These are phyloP conservation scores for Phytopythium helicoides DNA, from an alignment of 352 stramenopile genomes.

Conservation along the genomic window DNA sequence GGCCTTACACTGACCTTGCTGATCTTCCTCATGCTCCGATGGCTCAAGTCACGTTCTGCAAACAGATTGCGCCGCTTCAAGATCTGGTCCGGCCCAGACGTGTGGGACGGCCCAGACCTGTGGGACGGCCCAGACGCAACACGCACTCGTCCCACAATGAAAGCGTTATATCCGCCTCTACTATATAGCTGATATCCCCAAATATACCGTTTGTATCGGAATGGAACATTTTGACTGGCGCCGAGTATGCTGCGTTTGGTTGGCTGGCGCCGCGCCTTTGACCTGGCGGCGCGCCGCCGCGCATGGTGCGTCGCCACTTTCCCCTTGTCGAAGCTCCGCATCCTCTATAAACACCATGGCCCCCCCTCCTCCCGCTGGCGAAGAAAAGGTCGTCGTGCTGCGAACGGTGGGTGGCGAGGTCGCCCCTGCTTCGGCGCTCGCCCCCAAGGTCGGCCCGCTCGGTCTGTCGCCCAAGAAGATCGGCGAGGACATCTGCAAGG, in stretches of 20 bases:
- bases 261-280: constrained; percentile 1
- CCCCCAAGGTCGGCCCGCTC: constrained; percentile 99
- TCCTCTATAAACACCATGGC: constrained; percentile 92
- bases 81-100: too few relatives aligned
- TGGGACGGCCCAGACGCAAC: too few relatives aligned
- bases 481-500: constrained; percentile 99
- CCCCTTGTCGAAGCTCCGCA: constrained; percentile 47
- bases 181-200: too few relatives aligned
- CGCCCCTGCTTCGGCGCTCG: constrained; percentile 97
- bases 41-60: too few relatives aligned
- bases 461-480: constrained; percentile 99
- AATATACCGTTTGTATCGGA: too few relatives aligned
- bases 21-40: too few relatives aligned
- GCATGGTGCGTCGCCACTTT: neutral
- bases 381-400: constrained; percentile 96
- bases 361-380: constrained; percentile 84
- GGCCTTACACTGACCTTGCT: too few relatives aligned
- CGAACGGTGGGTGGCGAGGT: constrained; percentile 99
- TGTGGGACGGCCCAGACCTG: too few relatives aligned
- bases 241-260: constrained; percentile 4
- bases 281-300: neutral
- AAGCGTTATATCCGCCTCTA: too few relatives aligned
- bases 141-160: too few relatives aligned
- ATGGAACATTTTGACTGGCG: too few relatives aligned
- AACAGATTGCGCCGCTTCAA: too few relatives aligned